Evolutionary conservation across 441 rosid species (phyloP).

Genomic region (Populus hybrid): DNA sequence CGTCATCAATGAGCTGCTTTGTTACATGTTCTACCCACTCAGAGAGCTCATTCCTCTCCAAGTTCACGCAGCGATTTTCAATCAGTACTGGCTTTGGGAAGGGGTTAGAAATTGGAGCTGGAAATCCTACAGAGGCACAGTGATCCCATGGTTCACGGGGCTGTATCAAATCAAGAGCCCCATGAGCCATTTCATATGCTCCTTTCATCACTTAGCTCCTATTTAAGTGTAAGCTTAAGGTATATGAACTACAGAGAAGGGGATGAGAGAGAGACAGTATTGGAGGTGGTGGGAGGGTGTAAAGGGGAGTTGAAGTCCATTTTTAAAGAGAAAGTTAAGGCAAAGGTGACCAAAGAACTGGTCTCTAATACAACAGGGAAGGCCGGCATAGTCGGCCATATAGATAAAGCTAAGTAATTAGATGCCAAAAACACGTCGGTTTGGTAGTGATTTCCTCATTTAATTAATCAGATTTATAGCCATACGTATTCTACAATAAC

Average conservation of each 20-base stretch:
- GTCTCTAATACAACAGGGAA: conserved; percentile 17
- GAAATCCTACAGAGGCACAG: conserved; percentile 24
- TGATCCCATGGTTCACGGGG: conserved; percentile 42
- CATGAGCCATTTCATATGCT: conserved; percentile 43
- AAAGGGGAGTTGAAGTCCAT: conserved; percentile 8
- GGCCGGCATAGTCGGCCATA: conserved; percentile 63
- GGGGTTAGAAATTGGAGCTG: conserved; percentile 15
- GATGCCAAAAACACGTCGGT: conserved; percentile 41
- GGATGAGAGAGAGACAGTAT: neutral
- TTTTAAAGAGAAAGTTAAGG: conserved; percentile 21
- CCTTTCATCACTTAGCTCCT: conserved; percentile 25
- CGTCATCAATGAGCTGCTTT: conserved; percentile 50
- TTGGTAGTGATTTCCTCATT: conserved; percentile 41
- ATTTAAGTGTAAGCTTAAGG: too few relatives aligned
- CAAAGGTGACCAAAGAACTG: conserved; percentile 31
- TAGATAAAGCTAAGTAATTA: conserved; percentile 27
- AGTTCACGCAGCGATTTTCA: conserved; percentile 25
- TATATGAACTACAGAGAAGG: neutral
- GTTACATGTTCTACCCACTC: conserved; percentile 69
- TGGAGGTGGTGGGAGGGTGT: conserved; percentile 21
- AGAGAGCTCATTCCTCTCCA: conserved; percentile 52
- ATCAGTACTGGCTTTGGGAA: conserved; percentile 20
- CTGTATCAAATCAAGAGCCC: conserved; percentile 39
- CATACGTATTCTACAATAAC: neutral
- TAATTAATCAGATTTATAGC: neutral